A percentile compares a stretch with the other conserved stretches of the same genome.
Evolutionary conservation across 768 basidiomycete species (phyloP).

Genomic region (Pleurotus sapidus): DNA sequence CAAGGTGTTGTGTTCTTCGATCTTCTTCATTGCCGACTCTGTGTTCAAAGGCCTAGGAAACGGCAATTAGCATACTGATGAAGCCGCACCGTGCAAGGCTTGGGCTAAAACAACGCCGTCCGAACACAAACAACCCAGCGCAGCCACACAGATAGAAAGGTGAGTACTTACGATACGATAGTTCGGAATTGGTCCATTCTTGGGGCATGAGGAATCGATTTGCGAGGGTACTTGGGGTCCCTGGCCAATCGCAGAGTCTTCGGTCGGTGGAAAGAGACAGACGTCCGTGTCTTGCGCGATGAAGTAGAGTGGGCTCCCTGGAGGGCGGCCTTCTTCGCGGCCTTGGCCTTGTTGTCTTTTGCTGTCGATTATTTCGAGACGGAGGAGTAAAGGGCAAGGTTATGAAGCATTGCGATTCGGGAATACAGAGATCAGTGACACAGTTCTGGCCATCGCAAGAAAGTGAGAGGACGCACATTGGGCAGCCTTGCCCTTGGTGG

Average conservation of each 20-base stretch:
- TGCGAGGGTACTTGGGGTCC: constrained; percentile 91
- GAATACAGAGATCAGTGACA: no score
- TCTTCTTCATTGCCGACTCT: constrained; percentile 99
- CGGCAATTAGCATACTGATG: constrained; percentile 1
- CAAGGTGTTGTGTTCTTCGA: constrained; percentile 99
- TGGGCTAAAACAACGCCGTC: not conserved
- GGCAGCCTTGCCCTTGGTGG: constrained; percentile 8
- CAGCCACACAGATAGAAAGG: not conserved
- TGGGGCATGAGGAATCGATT: constrained; percentile 87
- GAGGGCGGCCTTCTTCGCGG: constrained; percentile 89
- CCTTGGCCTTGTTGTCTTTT: constrained; percentile 76
- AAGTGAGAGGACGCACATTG: constrained; percentile 1
- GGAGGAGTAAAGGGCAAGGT: no score
- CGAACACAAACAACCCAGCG: not conserved
- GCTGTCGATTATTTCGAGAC: constrained; percentile 23
- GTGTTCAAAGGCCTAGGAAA: constrained; percentile 78
- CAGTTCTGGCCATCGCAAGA: no score
- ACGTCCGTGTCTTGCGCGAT: constrained; percentile 77
- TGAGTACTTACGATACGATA: constrained; percentile 60
- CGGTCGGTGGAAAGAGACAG: constrained; percentile 93
- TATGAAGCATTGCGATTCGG: no score
- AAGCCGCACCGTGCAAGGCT: not conserved
- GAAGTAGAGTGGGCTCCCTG: constrained; percentile 79
- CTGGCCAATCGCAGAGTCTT: constrained; percentile 87
- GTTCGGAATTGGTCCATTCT: constrained; percentile 87